These are phyloP conservation scores for Tricharina praecox DNA, from an alignment of 495 filamentous ascomycete genomes.

Conservation along the genomic window DNA sequence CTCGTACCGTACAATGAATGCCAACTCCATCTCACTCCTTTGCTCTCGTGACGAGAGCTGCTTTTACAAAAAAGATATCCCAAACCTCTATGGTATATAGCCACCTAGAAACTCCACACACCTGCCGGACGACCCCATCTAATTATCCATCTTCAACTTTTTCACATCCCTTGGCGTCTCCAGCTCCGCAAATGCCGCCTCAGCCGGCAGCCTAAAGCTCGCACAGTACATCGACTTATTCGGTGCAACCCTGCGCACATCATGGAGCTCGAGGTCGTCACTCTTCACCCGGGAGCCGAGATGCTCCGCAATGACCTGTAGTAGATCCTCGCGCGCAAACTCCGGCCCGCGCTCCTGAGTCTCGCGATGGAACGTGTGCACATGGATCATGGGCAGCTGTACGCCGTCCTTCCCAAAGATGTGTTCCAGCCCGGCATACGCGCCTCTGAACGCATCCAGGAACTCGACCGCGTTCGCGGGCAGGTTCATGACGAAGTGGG, in stretches of 20 bases:
- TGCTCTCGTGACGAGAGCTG: too few relatives aligned
- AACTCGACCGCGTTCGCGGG: constrained; percentile 77
- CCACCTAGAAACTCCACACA: too few relatives aligned
- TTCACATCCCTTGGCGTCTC: too few relatives aligned
- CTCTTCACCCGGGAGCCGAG: constrained; percentile 28
- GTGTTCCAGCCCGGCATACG: constrained; percentile 51
- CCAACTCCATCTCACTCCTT: too few relatives aligned
- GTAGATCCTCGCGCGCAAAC: constrained; percentile 13
- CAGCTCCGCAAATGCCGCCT: constrained; percentile 51
- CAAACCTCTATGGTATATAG: too few relatives aligned
- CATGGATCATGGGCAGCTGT: constrained; percentile 66
- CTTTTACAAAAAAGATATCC: too few relatives aligned
- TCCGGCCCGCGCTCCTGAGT: constrained; percentile 5
- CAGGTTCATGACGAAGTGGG: constrained; percentile 94
- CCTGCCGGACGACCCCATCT: too few relatives aligned
- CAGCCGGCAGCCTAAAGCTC: constrained; percentile 63
- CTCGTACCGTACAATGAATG: too few relatives aligned
- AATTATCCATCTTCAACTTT: too few relatives aligned
- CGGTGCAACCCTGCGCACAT: constrained; percentile 79
- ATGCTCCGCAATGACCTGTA: constrained; percentile 9
- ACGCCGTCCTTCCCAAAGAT: constrained; percentile 40
- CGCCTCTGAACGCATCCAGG: constrained; percentile 63
- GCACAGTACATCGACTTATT: constrained; percentile 95
- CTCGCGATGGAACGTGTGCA: constrained; percentile 36
- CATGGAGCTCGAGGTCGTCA: constrained; percentile 44